These are phyloP conservation scores for Lentinula sp. DNA, from an alignment of 768 basidiomycete genomes.

Conservation along the genomic window DNA sequence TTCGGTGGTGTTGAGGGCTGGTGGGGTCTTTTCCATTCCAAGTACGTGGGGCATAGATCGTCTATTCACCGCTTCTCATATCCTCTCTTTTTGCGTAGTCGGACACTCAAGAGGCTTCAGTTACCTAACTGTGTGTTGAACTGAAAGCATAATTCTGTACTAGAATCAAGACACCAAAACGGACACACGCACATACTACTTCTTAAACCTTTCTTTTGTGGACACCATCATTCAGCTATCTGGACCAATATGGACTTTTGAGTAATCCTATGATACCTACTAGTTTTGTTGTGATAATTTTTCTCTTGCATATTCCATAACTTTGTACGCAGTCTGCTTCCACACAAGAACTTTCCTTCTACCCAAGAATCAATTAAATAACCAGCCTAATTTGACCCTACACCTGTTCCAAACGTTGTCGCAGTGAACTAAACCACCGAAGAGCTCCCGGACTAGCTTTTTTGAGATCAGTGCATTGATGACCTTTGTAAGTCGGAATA, in stretches of 20 bases:
- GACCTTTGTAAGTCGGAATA: no score
- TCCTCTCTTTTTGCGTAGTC: not conserved
- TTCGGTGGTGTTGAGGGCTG: slow-evolving; percentile 78
- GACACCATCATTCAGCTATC: not conserved
- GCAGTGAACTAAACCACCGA: no score
- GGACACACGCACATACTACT: not conserved
- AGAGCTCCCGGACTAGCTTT: no score
- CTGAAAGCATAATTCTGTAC: not conserved
- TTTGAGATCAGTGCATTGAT: no score
- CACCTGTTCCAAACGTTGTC: no score
- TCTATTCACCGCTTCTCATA: not conserved
- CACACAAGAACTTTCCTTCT: no score
- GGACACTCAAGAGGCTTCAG: slow-evolving; percentile 8
- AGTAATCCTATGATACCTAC: not conserved
- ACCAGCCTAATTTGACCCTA: no score
- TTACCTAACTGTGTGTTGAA: slow-evolving; percentile 3
- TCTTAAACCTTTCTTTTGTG: not conserved
- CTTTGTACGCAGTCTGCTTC: no score
- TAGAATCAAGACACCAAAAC: not conserved
- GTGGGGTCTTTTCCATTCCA: slow-evolving; percentile 63
- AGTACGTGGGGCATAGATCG: slow-evolving; percentile 39
- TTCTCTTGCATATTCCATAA: not conserved
- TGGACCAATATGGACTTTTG: not conserved
- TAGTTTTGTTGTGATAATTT: not conserved
- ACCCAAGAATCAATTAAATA: no score